Percentiles rank a stretch among this genome's conserved stretches.
Evolutionary conservation across 768 basidiomycete species (phyloP).

Genomic region (Boletus rubroflammeus): DNA sequence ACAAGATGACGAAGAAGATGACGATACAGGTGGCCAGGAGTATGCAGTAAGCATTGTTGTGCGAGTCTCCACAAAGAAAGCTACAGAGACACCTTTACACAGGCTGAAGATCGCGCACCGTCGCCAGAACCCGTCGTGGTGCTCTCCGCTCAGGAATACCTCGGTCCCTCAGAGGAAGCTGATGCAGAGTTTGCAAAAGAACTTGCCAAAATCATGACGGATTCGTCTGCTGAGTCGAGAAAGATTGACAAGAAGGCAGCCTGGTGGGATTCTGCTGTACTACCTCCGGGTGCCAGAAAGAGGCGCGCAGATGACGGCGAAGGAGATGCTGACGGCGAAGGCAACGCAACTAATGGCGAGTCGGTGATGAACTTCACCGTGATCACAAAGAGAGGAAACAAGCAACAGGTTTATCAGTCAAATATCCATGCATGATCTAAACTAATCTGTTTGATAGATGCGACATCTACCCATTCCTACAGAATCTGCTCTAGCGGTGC

Average conservation of each 20-base stretch:
- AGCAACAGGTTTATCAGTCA: slow-evolving; percentile 62
- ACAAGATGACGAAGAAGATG: slow-evolving; percentile 64
- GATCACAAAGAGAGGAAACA: slow-evolving; percentile 89
- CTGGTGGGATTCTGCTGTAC: slow-evolving; percentile 85
- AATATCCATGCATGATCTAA: slow-evolving; percentile 1
- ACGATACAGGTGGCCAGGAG: slow-evolving; percentile 44
- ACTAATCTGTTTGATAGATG: slow-evolving; percentile 42
- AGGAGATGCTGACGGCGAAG: slow-evolving; percentile 43
- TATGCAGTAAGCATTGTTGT: slow-evolving; percentile 46
- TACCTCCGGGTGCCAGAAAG: slow-evolving; percentile 62
- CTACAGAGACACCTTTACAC: not conserved
- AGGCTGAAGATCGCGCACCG: slow-evolving; percentile 64
- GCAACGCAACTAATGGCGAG: slow-evolving; percentile 28
- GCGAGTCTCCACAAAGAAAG: not conserved
- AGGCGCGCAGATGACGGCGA: slow-evolving; percentile 61
- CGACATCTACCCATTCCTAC: slow-evolving; percentile 89
- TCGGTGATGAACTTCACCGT: slow-evolving; percentile 87
- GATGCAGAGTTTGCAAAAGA: slow-evolving; percentile 95
- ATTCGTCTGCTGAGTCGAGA: slow-evolving; percentile 75
- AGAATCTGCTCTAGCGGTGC: slow-evolving; percentile 82
- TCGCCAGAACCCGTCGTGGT: slow-evolving; percentile 83
- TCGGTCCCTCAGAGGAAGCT: slow-evolving; percentile 84
- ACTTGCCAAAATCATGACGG: slow-evolving; percentile 90
- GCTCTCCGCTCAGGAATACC: slow-evolving; percentile 63
- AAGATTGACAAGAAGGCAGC: slow-evolving; percentile 89